Conservation (phyloP, 1,284 basidiomycete genomes). For the Rhodotorula glutinis region DNA sequence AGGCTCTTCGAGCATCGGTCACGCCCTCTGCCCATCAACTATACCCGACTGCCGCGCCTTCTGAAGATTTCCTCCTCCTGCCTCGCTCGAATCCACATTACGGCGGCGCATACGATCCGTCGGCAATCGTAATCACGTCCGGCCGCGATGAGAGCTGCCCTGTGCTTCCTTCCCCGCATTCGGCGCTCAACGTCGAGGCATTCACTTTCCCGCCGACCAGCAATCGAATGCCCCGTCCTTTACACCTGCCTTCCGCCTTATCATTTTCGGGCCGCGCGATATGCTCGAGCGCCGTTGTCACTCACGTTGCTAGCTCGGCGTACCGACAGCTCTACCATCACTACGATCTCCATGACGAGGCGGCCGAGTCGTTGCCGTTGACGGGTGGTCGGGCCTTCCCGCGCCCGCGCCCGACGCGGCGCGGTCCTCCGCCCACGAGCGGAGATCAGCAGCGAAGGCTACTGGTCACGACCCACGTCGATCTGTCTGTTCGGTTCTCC, state of each 20-base stretch:
- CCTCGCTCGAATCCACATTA: slow-evolving; percentile 72
- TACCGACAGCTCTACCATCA: slow-evolving; percentile 38
- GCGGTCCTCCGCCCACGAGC: slow-evolving; percentile 44
- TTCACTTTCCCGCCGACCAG: slow-evolving; percentile 52
- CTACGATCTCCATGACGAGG: slow-evolving; percentile 47
- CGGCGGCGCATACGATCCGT: slow-evolving; percentile 65
- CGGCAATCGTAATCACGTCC: slow-evolving; percentile 58
- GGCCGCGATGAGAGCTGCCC: slow-evolving; percentile 40
- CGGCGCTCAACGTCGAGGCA: slow-evolving; percentile 49
- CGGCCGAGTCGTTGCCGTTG: slow-evolving; percentile 47
- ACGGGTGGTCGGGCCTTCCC: slow-evolving; percentile 36
- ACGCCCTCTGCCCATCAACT: slow-evolving; percentile 59
- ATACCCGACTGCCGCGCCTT: slow-evolving; percentile 61
- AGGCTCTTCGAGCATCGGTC: slow-evolving; percentile 65
- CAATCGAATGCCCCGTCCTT: slow-evolving; percentile 9
- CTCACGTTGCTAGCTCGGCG: slow-evolving; percentile 15
- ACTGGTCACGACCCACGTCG: slow-evolving; percentile 63
- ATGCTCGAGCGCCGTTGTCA: slow-evolving; percentile 20
- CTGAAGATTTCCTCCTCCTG: slow-evolving; percentile 75
- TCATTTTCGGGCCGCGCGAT: slow-evolving; percentile 47
- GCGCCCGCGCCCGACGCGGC: slow-evolving; percentile 46
- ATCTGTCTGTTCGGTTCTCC: slow-evolving; percentile 64
- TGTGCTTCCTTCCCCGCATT: slow-evolving; percentile 40
- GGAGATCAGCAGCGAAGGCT: slow-evolving; percentile 62
- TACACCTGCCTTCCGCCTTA: slow-evolving; percentile 44